Evolutionary conservation across 1,139 yeast genomes (phyloP).

Genomic region (Candida sojae): DNA sequence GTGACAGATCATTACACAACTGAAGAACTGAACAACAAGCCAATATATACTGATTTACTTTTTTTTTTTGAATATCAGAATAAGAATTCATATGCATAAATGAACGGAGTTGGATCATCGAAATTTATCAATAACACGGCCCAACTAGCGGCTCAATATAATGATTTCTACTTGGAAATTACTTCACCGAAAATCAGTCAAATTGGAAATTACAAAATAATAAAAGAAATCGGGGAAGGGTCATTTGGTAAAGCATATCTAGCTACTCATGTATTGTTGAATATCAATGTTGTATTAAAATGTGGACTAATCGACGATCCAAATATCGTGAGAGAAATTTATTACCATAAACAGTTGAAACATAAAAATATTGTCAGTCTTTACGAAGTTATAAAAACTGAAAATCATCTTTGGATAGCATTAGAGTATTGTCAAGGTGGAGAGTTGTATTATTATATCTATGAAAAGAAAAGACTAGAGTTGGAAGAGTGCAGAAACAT

Average conservation of each 20-base stretch:
- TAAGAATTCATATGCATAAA: background rate
- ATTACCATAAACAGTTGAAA: constrained; percentile 79
- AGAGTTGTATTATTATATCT: constrained; percentile 76
- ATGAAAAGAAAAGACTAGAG: constrained; percentile 56
- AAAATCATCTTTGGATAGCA: constrained; percentile 80
- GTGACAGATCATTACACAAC: too few species aligned
- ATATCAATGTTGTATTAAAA: constrained; percentile 78
- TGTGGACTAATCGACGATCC: constrained; percentile 84
- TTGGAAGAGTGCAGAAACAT: constrained; percentile 56
- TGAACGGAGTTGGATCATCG: constrained; percentile 6
- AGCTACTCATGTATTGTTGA: constrained; percentile 74
- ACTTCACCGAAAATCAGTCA: constrained; percentile 54
- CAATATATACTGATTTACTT: too few species aligned
- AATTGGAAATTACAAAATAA: constrained; percentile 76
- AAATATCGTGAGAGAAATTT: constrained; percentile 88
- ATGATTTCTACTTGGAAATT: constrained; percentile 58
- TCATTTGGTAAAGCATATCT: constrained; percentile 90
- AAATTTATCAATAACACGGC: constrained; percentile 30
- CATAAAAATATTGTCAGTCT: constrained; percentile 84
- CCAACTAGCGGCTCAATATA: constrained; percentile 63
- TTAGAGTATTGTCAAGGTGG: constrained; percentile 90
- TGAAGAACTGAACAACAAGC: too few species aligned
- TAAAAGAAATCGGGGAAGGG: constrained; percentile 81
- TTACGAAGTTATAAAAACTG: constrained; percentile 85
- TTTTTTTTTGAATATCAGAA: background rate